Evolutionary conservation across 108 stramenopile genomes (phyloP), one percentile per base, ranked within the genome.

Genomic region (Fragilaria crotonensis): DNA sequence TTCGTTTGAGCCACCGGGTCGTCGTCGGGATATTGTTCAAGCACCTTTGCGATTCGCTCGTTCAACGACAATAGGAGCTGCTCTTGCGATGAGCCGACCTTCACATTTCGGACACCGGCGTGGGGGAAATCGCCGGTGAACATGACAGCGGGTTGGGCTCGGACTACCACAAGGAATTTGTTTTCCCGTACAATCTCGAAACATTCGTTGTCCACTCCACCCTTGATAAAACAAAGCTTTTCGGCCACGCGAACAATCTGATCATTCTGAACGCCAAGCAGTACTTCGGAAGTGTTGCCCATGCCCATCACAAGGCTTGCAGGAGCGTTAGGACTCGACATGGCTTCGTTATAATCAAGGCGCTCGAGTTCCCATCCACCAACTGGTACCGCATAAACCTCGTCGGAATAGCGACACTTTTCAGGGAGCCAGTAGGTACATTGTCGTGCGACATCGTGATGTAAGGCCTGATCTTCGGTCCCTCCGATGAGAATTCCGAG

Each of bases 101-200:
- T 19, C 18, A 59, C 45, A 49, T 59, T 64, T 1, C 57, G 30
- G 3, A 66, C 71, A 2, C 71, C 71, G 5, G 65, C 64, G 33
- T 72, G 71, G 23, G 57, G 71, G 33, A 72, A 72, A 30, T 72
- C 71, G 9, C 71, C 71, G 18, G 71, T 72, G 33, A 72, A 72
- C 18, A 62, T 33, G 5, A 36, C 48, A 5, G 65, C 71, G 30
- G 45, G 45, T 14, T 54, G 32, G 17, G 52, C 71, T 46, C 59
- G 55, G 1, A 72, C 19, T 1, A 66, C 71, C 20, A 66, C 71
- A 21, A 72, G 45, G 33, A 52, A 29, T 1, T 66, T 18, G 31
- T 53, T 72, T 26, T 72, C 71, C 14, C 71, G 32, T 1, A 62
- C 60, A 36, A 72, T 72, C 5, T 36, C n/a, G 51, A 62, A 59